Evolutionary conservation across 176 grass and related monocot species (phyloP).

Genomic region (Eleusine coracana): DNA sequence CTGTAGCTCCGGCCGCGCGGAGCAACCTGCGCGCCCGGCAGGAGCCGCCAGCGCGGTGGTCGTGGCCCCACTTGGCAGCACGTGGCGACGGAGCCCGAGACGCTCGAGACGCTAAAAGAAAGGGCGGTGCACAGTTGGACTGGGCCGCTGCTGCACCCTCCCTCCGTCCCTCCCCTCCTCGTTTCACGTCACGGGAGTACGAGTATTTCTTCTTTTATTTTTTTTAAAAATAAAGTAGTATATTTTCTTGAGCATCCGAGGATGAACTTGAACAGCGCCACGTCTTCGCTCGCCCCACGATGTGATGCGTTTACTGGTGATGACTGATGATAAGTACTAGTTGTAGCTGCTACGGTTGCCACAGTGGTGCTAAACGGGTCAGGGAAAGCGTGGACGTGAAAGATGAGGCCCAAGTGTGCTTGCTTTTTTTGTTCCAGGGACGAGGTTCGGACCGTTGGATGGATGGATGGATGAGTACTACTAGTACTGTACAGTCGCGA

Average conservation of each 20-base stretch:
- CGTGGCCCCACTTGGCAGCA: slow-evolving; percentile 19
- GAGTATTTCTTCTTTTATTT: no score
- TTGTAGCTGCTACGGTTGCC: background rate
- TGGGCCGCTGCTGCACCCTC: no score
- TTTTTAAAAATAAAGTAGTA: no score
- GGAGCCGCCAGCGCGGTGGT: slow-evolving; percentile 32
- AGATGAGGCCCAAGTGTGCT: background rate
- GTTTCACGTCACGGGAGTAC: background rate
- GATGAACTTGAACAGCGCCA: background rate
- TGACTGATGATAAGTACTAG: no score
- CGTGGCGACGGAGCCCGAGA: background rate
- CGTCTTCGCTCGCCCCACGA: no score
- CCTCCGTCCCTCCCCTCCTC: slow-evolving; percentile 1
- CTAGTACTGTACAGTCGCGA: background rate
- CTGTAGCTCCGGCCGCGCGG: background rate
- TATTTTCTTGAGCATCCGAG: slow-evolving; percentile 10
- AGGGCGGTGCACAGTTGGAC: background rate
- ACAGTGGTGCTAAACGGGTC: background rate
- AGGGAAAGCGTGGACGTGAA: background rate
- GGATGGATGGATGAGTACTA: no score
- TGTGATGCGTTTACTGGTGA: no score
- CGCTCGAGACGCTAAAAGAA: slow-evolving; percentile 24
- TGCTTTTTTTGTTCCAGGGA: background rate
- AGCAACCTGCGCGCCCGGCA: background rate
- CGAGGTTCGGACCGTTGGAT: no score